phyloP scores from a whole-genome alignment of 148 eudicot genomes.

The Gaultheria prostrata region DNA sequence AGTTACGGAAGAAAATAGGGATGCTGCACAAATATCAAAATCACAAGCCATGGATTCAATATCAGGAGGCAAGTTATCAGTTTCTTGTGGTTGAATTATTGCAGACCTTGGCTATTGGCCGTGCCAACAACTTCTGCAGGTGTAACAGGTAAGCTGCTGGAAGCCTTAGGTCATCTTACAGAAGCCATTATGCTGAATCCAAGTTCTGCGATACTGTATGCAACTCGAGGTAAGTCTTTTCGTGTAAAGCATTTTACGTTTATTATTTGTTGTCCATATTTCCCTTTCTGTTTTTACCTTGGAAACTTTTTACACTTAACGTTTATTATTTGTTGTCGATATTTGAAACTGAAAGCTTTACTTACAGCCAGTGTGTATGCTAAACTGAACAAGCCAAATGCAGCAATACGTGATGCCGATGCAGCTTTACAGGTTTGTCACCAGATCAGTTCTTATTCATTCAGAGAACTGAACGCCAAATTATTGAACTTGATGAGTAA shows the following conservation, averaged over 20 bases:
- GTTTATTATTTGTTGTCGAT: neutral
- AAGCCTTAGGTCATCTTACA: constrained; percentile 59
- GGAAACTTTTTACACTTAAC: too few relatives aligned
- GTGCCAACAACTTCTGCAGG: neutral
- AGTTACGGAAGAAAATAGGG: constrained; percentile 56
- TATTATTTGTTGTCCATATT: neutral
- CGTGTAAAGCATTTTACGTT: neutral
- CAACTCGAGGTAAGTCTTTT: constrained; percentile 53
- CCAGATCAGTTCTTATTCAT: neutral
- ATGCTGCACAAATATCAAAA: constrained; percentile 55
- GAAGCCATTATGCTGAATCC: constrained; percentile 62
- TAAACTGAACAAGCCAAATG: constrained; percentile 64
- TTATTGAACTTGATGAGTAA: neutral
- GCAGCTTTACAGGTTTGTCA: constrained; percentile 62
- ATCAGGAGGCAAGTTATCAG: constrained; percentile 39
- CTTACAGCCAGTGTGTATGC: constrained; percentile 49
- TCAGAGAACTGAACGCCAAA: neutral
- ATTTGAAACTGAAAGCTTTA: constrained; percentile 6
- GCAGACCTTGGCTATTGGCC: neutral
- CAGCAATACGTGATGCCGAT: constrained; percentile 62
- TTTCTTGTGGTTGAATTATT: constrained; percentile 2
- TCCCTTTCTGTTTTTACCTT: constrained; percentile 11
- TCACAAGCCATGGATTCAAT: constrained; percentile 49
- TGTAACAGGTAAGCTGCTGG: constrained; percentile 41
- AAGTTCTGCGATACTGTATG: constrained; percentile 59